phyloP scores from a whole-genome alignment of 2,329 filamentous ascomycete genomes.

The Keithomyces neogunnii region DNA sequence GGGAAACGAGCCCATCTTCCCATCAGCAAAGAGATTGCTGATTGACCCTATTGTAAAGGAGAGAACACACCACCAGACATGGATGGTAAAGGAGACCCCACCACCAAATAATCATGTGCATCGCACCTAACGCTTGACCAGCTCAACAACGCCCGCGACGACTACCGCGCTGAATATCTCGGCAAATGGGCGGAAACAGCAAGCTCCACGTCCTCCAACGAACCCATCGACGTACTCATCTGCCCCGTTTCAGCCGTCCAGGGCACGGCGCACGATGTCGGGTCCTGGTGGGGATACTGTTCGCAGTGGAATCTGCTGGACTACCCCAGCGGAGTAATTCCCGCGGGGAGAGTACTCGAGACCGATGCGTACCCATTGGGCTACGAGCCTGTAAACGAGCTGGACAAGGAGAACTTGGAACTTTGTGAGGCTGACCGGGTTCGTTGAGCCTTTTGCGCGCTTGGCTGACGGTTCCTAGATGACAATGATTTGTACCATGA shows the following conservation, averaged over 20 bases:
- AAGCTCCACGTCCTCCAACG: slow-evolving; percentile 12
- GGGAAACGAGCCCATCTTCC: slow-evolving; percentile 49
- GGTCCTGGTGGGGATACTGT: slow-evolving; percentile 55
- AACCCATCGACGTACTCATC: slow-evolving; percentile 50
- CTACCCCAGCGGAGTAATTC: slow-evolving; percentile 36
- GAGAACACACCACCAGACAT: slow-evolving; percentile 30
- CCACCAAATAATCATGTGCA: too few species aligned
- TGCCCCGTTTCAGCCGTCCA: slow-evolving; percentile 50
- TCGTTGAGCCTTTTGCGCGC: too few species aligned
- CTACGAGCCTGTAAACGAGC: slow-evolving; percentile 8
- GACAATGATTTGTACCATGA: slow-evolving; percentile 9
- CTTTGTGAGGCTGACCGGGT: slow-evolving; percentile 7
- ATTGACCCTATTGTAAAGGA: slow-evolving; percentile 46
- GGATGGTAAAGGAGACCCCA: slow-evolving; percentile 21
- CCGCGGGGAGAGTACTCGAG: slow-evolving; percentile 7
- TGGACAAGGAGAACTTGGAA: slow-evolving; percentile 11
- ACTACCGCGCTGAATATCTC: slow-evolving; percentile 28
- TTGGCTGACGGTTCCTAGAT: slow-evolving; percentile 1
- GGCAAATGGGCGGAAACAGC: slow-evolving; percentile 29
- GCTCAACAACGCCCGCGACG: slow-evolving; percentile 29
- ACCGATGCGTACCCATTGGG: slow-evolving; percentile 9
- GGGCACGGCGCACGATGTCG: slow-evolving; percentile 32
- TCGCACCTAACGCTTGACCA: slow-evolving; percentile 1
- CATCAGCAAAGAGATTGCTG: slow-evolving; percentile 35
- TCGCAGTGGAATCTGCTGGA: slow-evolving; percentile 62